Evolutionary conservation across 1,284 basidiomycete species (phyloP).

Genomic region (Pterulicium gracile): DNA sequence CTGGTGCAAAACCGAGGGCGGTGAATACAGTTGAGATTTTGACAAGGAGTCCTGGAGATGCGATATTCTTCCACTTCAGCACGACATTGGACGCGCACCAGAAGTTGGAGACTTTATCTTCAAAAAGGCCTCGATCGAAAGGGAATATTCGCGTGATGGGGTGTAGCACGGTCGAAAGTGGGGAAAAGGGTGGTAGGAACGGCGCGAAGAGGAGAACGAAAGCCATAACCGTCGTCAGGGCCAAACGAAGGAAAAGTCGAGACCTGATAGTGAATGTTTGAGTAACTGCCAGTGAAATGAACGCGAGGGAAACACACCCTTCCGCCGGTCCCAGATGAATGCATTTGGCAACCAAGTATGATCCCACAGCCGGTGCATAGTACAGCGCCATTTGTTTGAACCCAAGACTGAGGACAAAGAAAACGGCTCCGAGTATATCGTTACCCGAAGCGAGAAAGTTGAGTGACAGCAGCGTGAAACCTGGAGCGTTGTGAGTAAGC

Average conservation of each 20-base stretch:
- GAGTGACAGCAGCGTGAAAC: constrained; percentile 61
- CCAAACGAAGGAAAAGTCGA: constrained; percentile 62
- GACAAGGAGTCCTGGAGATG: constrained; percentile 37
- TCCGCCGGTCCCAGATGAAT: constrained; percentile 50
- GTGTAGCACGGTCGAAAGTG: constrained; percentile 31
- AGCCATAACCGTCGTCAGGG: constrained; percentile 41
- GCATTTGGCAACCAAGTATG: constrained; percentile 78
- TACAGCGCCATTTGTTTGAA: constrained; percentile 98
- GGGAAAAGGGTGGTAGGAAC: constrained; percentile 45
- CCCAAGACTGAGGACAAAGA: constrained; percentile 73
- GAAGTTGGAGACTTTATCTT: constrained; percentile 95
- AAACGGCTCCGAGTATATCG: constrained; percentile 71
- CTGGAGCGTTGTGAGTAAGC: constrained; percentile 21
- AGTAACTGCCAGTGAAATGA: constrained; percentile 3
- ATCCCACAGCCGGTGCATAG: constrained; percentile 83
- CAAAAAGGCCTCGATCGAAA: constrained; percentile 82
- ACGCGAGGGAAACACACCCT: constrained; percentile 42
- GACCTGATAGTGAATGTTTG: constrained; percentile 25
- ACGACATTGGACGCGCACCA: constrained; percentile 91
- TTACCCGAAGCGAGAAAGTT: constrained; percentile 57
- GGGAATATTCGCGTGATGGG: constrained; percentile 83
- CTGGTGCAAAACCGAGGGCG: constrained; percentile 55
- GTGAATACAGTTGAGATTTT: constrained; percentile 50
- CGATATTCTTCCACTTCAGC: constrained; percentile 67
- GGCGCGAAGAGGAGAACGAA: constrained; percentile 68